These are phyloP conservation scores for Lasiosphaeriaceae sp. DNA, from an alignment of 495 filamentous ascomycete species.

Conservation along the genomic window DNA sequence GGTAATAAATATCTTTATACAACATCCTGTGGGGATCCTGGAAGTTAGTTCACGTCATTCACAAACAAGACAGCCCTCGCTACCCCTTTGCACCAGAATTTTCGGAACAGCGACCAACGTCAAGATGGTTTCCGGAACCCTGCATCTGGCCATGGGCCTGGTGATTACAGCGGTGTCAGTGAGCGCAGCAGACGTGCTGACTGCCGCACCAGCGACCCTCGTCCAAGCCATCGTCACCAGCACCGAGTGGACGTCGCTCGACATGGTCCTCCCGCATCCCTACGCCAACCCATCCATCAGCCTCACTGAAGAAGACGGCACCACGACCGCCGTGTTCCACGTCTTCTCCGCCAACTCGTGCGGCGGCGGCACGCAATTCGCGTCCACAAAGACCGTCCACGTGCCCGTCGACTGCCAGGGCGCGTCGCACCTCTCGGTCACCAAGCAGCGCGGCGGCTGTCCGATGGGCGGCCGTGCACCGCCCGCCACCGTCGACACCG, in stretches of 20 bases:
- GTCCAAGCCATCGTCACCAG: not conserved
- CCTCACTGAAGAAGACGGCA: not conserved
- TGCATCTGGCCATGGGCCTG: not conserved
- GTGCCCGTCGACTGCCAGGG: slow-evolving; percentile 11
- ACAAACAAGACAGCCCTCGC: no score
- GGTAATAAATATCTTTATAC: not conserved
- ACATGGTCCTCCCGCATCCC: slow-evolving; percentile 1
- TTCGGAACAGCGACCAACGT: not conserved
- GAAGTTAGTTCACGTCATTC: not conserved
- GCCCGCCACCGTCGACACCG: slow-evolving; percentile 3
- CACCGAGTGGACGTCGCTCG: not conserved
- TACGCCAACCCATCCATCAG: not conserved
- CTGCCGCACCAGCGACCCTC: not conserved
- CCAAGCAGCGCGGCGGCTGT: not conserved
- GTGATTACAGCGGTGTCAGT: not conserved
- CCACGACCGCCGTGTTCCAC: not conserved
- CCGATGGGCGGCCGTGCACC: not conserved
- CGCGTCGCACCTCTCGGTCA: not conserved
- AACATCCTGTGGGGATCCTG: no score
- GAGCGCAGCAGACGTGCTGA: not conserved
- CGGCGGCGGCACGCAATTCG: slow-evolving; percentile 6
- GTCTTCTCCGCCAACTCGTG: slow-evolving; percentile 4
- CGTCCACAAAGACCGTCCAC: slow-evolving; percentile 10
- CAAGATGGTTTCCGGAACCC: not conserved
- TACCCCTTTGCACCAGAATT: no score